Evolutionary conservation across 306 rosid genomes (phyloP).

Genomic region (Cicer arietinum): DNA sequence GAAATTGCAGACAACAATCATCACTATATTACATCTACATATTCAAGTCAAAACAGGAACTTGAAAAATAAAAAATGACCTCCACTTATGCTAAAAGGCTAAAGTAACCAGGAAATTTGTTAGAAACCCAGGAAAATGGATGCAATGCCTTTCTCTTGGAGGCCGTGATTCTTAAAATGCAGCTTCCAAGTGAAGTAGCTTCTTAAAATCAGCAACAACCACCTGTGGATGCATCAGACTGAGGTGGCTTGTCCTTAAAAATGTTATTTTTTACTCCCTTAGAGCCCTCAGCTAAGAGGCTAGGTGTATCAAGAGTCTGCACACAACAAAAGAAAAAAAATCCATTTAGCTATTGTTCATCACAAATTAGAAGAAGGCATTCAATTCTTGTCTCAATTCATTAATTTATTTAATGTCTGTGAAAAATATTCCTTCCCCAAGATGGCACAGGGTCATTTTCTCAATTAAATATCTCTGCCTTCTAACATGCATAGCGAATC

Average conservation of each 20-base stretch:
- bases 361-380: not conserved
- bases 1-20: constrained; percentile 29
- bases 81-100: constrained; percentile 18
- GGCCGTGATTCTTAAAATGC: constrained; percentile 30
- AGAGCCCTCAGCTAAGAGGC: constrained; percentile 88
- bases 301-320: constrained; percentile 96
- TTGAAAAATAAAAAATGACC: constrained; percentile 18
- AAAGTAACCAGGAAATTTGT: constrained; percentile 32
- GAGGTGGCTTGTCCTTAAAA: constrained; percentile 73
- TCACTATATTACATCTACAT: constrained; percentile 41
- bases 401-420: not conserved
- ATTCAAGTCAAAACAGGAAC: constrained; percentile 43
- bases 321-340: constrained; percentile 32
- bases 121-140: constrained; percentile 37
- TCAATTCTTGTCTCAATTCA: constrained; percentile 4
- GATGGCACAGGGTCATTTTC: not conserved
- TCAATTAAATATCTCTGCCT: not conserved
- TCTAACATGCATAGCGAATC: not conserved
- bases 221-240: constrained; percentile 61
- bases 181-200: constrained; percentile 29
- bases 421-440: not conserved
- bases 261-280: constrained; percentile 82
- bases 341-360: constrained; percentile 22
- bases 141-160: constrained; percentile 33
- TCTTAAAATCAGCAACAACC: constrained; percentile 75